Conservation (phyloP, 768 basidiomycete species). For the button mushroom (Agaricus bisporus) region DNA sequence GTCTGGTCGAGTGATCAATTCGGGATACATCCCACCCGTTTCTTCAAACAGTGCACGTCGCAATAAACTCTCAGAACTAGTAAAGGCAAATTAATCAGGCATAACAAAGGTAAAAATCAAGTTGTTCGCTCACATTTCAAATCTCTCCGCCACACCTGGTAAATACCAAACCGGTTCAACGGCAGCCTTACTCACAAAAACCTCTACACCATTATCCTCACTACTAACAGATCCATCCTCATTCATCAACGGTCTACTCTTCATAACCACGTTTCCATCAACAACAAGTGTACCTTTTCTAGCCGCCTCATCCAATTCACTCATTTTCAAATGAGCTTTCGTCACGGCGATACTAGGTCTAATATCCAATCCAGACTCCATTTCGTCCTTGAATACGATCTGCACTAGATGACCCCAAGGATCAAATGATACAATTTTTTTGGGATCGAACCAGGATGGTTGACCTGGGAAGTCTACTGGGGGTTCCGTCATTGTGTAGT, state of each 20-base stretch:
- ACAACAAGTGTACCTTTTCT: constrained; percentile 64
- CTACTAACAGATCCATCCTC: constrained; percentile 51
- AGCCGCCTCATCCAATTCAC: constrained; percentile 82
- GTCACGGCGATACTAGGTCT: constrained; percentile 93
- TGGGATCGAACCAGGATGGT: constrained; percentile 67
- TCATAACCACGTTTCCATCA: constrained; percentile 80
- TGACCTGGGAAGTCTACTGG: constrained; percentile 75
- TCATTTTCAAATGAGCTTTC: constrained; percentile 89
- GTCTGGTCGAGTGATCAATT: constrained; percentile 91
- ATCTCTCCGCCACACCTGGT: constrained; percentile 90
- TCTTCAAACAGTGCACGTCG: constrained; percentile 95
- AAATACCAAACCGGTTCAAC: constrained; percentile 97
- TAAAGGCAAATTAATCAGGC: neutral
- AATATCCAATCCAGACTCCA: constrained; percentile 72
- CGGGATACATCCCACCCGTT: constrained; percentile 94
- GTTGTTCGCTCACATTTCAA: constrained; percentile 66
- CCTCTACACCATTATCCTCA: constrained; percentile 71
- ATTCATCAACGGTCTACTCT: constrained; percentile 56
- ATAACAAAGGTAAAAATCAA: neutral
- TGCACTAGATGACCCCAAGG: constrained; percentile 91
- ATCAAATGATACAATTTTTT: constrained; percentile 88
- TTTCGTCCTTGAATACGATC: constrained; percentile 56
- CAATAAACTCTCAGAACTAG: constrained; percentile 74
- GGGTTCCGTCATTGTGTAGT: constrained; percentile 79
- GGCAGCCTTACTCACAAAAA: constrained; percentile 86